These are phyloP conservation scores for Ophiorrhiza pumila DNA, from an alignment of 257 asterid species.

Conservation along the genomic window DNA sequence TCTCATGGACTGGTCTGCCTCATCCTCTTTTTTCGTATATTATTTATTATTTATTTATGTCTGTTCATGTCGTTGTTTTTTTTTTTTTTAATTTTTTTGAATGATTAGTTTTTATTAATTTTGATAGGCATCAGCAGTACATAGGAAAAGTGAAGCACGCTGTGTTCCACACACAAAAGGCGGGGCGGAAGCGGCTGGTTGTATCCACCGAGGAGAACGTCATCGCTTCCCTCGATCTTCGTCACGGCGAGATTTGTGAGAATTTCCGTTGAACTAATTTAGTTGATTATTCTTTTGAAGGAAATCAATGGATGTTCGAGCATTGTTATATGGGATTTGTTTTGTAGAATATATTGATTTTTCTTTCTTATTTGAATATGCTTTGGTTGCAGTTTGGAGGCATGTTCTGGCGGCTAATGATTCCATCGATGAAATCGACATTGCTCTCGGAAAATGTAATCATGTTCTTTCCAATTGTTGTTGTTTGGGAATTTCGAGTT, in stretches of 20 bases:
- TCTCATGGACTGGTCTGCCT: slow-evolving; percentile 76
- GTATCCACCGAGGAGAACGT: slow-evolving; percentile 95
- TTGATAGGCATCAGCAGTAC: slow-evolving; percentile 87
- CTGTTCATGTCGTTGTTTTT: neutral
- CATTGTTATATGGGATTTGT: neutral
- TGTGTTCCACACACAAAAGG: slow-evolving; percentile 91
- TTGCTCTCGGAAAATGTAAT: slow-evolving; percentile 89
- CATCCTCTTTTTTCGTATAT: slow-evolving; percentile 9
- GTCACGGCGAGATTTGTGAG: slow-evolving; percentile 94
- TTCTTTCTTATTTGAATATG: neutral
- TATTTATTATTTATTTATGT: neutral
- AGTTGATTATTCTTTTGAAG: neutral
- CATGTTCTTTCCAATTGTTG: neutral
- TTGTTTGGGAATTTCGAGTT: slow-evolving; percentile 7
- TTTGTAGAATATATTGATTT: neutral
- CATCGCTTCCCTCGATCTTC: slow-evolving; percentile 95
- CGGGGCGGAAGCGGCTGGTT: slow-evolving; percentile 86
- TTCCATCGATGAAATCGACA: slow-evolving; percentile 63
- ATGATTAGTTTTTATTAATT: slow-evolving; percentile 18
- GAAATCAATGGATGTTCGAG: neutral
- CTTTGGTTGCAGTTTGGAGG: slow-evolving; percentile 86
- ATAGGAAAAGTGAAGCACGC: slow-evolving; percentile 96
- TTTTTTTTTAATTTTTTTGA: slow-evolving; percentile 14
- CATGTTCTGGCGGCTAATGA: slow-evolving; percentile 84
- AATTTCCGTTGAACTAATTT: neutral